phyloP scores from a whole-genome alignment of 2,329 filamentous ascomycete species.

The Aspergillus pseudotamarii region DNA sequence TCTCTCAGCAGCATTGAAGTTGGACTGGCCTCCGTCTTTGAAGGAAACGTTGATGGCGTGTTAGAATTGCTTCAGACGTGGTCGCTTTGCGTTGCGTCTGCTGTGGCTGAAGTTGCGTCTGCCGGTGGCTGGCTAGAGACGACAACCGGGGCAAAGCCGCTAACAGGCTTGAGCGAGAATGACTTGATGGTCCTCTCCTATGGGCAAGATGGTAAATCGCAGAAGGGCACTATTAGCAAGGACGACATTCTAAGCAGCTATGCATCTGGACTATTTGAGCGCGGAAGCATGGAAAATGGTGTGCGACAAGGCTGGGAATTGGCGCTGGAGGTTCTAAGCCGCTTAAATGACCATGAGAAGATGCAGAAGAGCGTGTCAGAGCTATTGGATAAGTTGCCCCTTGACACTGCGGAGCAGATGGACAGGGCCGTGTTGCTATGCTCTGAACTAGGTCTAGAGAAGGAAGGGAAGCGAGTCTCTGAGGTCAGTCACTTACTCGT shows the following conservation, averaged over 20 bases:
- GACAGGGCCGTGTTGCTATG: constrained; percentile 82
- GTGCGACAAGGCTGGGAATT: constrained; percentile 82
- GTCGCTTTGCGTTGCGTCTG: constrained; percentile 77
- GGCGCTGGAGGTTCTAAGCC: constrained; percentile 77
- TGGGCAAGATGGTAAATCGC: constrained; percentile 58
- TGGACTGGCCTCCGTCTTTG: constrained; percentile 77
- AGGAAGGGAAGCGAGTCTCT: constrained; percentile 77
- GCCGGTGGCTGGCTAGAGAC: constrained; percentile 79
- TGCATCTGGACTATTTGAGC: constrained; percentile 62
- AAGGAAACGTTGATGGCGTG: constrained; percentile 77
- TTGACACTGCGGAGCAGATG: constrained; percentile 71
- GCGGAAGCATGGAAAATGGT: constrained; percentile 37
- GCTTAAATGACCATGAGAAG: constrained; percentile 72
- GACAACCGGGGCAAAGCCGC: constrained; percentile 56
- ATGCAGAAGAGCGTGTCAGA: constrained; percentile 75
- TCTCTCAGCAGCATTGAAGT: constrained; percentile 76
- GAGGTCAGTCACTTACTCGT: constrained; percentile 62
- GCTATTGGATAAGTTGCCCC: constrained; percentile 71
- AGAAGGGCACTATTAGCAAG: constrained; percentile 62
- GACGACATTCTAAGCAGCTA: constrained; percentile 79
- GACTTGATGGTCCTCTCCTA: constrained; percentile 82
- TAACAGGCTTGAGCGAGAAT: constrained; percentile 72
- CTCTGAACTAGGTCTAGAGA: constrained; percentile 74
- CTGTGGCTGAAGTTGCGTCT: constrained; percentile 82
- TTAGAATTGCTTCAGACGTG: constrained; percentile 74